Percentiles rank a stretch among this genome's conserved stretches.
Conservation (phyloP, 2,329 filamentous ascomycete species). For the Hirsutella thompsonii region DNA sequence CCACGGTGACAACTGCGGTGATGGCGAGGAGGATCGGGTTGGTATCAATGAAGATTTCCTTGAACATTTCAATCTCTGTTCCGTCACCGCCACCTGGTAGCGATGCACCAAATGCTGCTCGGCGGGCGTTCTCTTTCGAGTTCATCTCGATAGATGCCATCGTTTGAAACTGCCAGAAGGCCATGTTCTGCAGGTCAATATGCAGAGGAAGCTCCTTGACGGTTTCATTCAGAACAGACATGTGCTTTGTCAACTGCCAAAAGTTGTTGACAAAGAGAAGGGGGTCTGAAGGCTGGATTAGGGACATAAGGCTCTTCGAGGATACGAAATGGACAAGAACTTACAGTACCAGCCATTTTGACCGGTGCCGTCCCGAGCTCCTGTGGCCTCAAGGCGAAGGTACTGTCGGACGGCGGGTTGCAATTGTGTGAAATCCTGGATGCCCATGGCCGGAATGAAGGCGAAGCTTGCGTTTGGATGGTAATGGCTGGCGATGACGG, state of each 20-base stretch:
- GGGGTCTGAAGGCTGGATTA: conserved; percentile 36
- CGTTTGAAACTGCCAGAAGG: conserved; percentile 81
- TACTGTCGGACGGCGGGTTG: conserved; percentile 67
- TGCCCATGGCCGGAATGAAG: conserved; percentile 68
- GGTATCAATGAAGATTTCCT: conserved; percentile 86
- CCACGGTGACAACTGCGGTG: conserved; percentile 71
- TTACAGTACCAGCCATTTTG: conserved; percentile 81
- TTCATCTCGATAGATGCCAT: conserved; percentile 78
- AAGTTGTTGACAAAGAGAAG: conserved; percentile 90
- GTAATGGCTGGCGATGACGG: conserved; percentile 76
- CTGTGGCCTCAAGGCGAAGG: conserved; percentile 65
- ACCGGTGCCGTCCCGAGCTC: conserved; percentile 70
- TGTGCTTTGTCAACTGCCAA: conserved; percentile 87
- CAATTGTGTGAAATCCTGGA: conserved; percentile 51
- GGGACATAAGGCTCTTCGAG: conserved; percentile 2
- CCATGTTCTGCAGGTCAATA: conserved; percentile 70
- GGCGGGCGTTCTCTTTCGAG: conserved; percentile 68
- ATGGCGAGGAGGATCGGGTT: conserved; percentile 83
- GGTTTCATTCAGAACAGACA: conserved; percentile 84
- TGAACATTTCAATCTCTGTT: conserved; percentile 91
- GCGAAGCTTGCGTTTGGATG: conserved; percentile 90
- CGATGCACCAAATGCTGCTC: conserved; percentile 61
- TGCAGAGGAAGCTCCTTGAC: conserved; percentile 71
- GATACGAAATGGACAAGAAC: conserved; percentile 9
- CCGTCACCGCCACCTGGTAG: conserved; percentile 75